Evolutionary conservation across 1,139 yeast genomes (phyloP).

Genomic region (Zygosaccharomyces sapae): DNA sequence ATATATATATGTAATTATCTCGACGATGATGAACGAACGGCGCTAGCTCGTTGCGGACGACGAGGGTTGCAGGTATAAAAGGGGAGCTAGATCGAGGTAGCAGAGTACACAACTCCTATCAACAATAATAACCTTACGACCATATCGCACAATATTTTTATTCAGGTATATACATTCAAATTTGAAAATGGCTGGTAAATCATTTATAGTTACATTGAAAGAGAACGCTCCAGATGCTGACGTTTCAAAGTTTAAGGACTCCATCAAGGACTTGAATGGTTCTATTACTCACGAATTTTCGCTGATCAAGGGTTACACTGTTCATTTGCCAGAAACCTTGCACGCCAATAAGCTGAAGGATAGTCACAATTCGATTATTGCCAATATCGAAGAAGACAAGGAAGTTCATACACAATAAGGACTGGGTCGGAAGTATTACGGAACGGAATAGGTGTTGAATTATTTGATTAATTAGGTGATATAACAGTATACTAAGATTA

Average conservation of each 20-base stretch:
- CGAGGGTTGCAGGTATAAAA: constrained; percentile 3
- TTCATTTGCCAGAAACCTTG: constrained; percentile 24
- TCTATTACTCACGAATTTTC: constrained; percentile 58
- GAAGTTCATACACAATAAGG: constrained; percentile 17
- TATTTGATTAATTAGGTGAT: not conserved
- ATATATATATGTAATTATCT: not conserved
- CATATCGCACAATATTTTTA: constrained; percentile 4
- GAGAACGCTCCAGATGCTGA: constrained; percentile 27
- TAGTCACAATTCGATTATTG: constrained; percentile 23
- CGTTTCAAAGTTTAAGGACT: constrained; percentile 22
- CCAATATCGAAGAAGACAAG: constrained; percentile 29
- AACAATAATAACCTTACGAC: not conserved
- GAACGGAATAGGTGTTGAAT: not conserved
- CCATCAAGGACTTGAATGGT: constrained; percentile 51
- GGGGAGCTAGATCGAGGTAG: not conserved
- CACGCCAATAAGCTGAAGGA: constrained; percentile 23
- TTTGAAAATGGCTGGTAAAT: constrained; percentile 19
- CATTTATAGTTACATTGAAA: constrained; percentile 30
- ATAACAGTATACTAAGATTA: not conserved
- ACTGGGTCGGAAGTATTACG: not conserved
- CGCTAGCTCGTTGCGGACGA: constrained; percentile 10
- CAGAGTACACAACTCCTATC: not conserved
- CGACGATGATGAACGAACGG: not conserved
- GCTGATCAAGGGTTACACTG: constrained; percentile 62
- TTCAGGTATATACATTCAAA: not conserved